These are phyloP conservation scores for Miscanthus lutarioriparius DNA, from an alignment of 176 grass and related monocot species.

Conservation along the genomic window DNA sequence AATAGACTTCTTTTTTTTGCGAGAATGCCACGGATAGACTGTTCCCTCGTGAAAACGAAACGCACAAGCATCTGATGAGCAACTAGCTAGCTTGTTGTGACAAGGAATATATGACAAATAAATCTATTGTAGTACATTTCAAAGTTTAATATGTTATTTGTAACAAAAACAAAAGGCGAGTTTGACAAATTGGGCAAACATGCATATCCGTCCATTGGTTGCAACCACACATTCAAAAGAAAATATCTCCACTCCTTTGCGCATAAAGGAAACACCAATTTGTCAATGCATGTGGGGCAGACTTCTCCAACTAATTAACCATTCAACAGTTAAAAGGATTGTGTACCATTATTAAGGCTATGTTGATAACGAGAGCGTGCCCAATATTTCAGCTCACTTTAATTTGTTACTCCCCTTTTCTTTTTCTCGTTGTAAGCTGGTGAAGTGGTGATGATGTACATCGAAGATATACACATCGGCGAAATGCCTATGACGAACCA, in stretches of 20 bases:
- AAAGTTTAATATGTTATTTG: neutral
- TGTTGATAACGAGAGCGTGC: neutral
- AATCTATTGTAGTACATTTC: neutral
- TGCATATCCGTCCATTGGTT: neutral
- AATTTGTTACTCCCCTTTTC: neutral
- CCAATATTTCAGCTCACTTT: neutral
- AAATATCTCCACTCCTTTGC: neutral
- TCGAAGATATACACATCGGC: neutral
- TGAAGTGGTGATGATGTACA: too few relatives aligned
- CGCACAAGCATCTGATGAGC: neutral
- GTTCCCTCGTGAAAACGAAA: conserved; percentile 11
- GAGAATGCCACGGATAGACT: neutral
- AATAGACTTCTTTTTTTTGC: neutral
- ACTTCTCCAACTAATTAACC: neutral
- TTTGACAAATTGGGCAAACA: neutral
- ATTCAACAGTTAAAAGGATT: neutral
- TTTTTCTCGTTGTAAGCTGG: too few relatives aligned
- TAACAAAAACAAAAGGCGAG: neutral
- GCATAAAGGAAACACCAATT: neutral
- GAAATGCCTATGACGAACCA: neutral
- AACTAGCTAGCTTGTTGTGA: neutral
- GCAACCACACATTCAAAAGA: neutral
- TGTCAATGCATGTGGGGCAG: neutral
- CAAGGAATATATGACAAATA: neutral
- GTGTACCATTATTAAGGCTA: neutral